Evolutionary conservation across 73 alveolate genomes (phyloP), one percentile per base, ranked within the genome.

Genomic region (Diophrys sp.): DNA sequence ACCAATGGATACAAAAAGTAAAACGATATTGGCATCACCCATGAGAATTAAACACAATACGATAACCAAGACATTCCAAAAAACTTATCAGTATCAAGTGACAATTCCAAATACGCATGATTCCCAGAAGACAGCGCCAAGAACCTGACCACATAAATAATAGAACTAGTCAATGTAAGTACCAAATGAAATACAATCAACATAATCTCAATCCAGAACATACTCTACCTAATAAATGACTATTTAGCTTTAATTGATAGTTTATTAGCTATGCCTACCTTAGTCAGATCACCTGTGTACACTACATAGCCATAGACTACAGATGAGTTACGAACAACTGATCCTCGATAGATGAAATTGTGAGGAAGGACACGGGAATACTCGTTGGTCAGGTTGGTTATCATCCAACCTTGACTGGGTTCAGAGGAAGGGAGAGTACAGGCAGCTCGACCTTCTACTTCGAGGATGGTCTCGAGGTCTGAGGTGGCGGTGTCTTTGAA

Each of bases 1-100:
- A 44, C 88, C 95, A 11, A 91, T 77, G 85, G 25, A 86, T 78
- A 0, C 95, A 88, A 67, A 25, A 92, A 95, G 81, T 84, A 91
- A 80, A 90, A 84, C 73, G 90, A 74, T 69, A 91, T 88, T 62
- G 97, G 97, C 79, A 86, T 69, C 74, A 86, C 29, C 54, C 74
- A 83, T 1, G 87, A 83, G 33, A 67, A 71, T 8, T 88, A 80
- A 24, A 82, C 90, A 83, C 83, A 74, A 34, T 27, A 82, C 26
- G 80, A 67, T 14, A 82, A 57, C 69, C 62, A 44, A 44, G 62
- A 44, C 18, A 11, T 18, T 18, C 5, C 18, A 18, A 44, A 44
- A 5, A 5, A 11, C 62, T 11, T 44, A 44, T 44, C 62, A 11
- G 62, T 44, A 44, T 11, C n/a, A 44, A 44, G 62, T 11, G 5